Evolutionary conservation across 192 early-diverging fungal species (phyloP).

Genomic region (Umbelopsis isabellina): DNA sequence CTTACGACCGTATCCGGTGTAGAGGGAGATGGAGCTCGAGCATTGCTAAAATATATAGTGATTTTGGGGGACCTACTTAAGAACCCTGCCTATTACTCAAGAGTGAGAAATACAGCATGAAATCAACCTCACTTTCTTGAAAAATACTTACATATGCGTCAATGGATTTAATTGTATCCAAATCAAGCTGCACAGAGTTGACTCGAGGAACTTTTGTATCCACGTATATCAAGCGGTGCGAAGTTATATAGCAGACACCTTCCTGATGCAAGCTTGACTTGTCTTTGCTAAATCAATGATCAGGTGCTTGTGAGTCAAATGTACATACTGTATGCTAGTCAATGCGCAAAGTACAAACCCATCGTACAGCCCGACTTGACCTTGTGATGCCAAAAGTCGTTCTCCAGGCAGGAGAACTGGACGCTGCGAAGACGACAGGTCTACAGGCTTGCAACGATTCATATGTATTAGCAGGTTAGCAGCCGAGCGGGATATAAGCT

Average conservation of each 20-base stretch:
- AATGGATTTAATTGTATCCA: slow-evolving; percentile 49
- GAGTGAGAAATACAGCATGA: not conserved
- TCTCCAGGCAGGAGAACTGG: slow-evolving; percentile 60
- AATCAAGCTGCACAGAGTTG: slow-evolving; percentile 57
- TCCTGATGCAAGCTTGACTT: slow-evolving; percentile 68
- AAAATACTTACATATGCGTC: slow-evolving; percentile 49
- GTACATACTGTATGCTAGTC: no score
- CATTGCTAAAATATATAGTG: slow-evolving; percentile 46
- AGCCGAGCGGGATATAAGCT: no score
- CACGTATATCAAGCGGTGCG: slow-evolving; percentile 80
- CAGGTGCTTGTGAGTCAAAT: no score
- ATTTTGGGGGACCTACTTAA: slow-evolving; percentile 69
- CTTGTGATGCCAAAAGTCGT: slow-evolving; percentile 58
- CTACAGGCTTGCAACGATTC: slow-evolving; percentile 49
- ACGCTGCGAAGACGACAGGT: slow-evolving; percentile 51
- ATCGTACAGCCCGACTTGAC: slow-evolving; percentile 72
- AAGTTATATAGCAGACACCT: slow-evolving; percentile 77
- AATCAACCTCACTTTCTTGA: no score
- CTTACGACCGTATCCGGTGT: slow-evolving; percentile 10
- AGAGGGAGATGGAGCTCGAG: slow-evolving; percentile 11
- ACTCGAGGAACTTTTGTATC: slow-evolving; percentile 59
- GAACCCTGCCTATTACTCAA: slow-evolving; percentile 48
- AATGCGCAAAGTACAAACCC: slow-evolving; percentile 44
- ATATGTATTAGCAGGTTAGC: slow-evolving; percentile 18
- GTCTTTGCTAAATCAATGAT: slow-evolving; percentile 42